Percentiles rank a stretch among this genome's conserved stretches.
Conservation (phyloP, 768 basidiomycete species). For the Russula vinacea region DNA sequence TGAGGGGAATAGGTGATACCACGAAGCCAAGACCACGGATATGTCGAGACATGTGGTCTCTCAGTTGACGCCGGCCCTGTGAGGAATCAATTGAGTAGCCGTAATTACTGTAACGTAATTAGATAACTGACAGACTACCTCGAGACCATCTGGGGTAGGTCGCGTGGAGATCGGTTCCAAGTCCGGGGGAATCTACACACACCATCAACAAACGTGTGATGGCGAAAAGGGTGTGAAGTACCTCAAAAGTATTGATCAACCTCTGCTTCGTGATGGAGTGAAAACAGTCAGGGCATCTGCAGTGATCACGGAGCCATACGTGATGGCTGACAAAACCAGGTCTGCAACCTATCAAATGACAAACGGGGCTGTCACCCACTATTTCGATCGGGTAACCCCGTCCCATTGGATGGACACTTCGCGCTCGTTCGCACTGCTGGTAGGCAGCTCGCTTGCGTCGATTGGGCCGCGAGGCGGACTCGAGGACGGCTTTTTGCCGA, state of each 20-base stretch:
- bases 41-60: slow-evolving; percentile 67
- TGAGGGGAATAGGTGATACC: slow-evolving; percentile 75
- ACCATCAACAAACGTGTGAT: not conserved
- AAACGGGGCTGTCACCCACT: slow-evolving; percentile 47
- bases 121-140: slow-evolving; percentile 62
- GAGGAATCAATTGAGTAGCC: not conserved
- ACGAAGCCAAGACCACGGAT: slow-evolving; percentile 84
- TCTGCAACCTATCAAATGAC: not conserved
- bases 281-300: slow-evolving; percentile 82
- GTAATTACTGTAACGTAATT: not conserved
- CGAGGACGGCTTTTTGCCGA: not conserved
- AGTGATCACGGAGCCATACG: slow-evolving; percentile 91
- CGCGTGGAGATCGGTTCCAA: slow-evolving; percentile 61
- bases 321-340: slow-evolving; percentile 59
- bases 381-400: slow-evolving; percentile 66
- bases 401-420: slow-evolving; percentile 75
- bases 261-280: slow-evolving; percentile 88
- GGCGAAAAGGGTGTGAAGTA: slow-evolving; percentile 23
- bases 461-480: not conserved
- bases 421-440: slow-evolving; percentile 49
- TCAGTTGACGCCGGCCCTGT: slow-evolving; percentile 53
- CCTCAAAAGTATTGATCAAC: slow-evolving; percentile 82
- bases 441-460: slow-evolving; percentile 31
- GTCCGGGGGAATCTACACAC: slow-evolving; percentile 65
- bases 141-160: slow-evolving; percentile 58